These are phyloP conservation scores for Blastobotrys chiropterorum DNA, from an alignment of 805 yeast genomes.

Conservation along the genomic window DNA sequence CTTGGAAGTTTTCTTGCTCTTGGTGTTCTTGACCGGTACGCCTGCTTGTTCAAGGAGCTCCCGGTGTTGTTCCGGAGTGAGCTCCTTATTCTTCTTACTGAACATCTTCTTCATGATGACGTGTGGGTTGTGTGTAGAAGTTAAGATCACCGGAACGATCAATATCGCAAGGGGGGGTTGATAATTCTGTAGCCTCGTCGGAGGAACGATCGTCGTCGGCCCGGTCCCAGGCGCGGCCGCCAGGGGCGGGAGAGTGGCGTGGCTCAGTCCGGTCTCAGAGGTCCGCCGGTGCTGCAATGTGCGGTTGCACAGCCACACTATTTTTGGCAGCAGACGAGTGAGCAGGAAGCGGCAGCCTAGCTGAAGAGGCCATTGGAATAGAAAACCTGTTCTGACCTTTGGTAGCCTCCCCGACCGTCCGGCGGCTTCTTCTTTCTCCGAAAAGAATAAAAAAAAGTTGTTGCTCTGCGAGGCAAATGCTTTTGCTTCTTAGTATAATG, in stretches of 20 bases:
- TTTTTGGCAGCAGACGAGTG: no score
- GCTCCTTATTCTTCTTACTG: slow-evolving; percentile 43
- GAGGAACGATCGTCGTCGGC: background rate
- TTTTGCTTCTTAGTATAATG: no score
- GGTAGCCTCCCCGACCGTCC: no score
- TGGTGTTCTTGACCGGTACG: slow-evolving; percentile 35
- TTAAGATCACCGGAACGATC: background rate
- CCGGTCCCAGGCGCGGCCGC: no score
- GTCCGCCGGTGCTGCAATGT: background rate
- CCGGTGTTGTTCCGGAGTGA: slow-evolving; percentile 42
- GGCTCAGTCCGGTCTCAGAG: background rate
- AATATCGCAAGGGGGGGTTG: background rate
- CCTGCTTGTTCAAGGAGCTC: slow-evolving; percentile 38
- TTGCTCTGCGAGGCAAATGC: no score
- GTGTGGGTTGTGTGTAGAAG: background rate
- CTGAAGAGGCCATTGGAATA: no score
- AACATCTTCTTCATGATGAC: slow-evolving; percentile 41
- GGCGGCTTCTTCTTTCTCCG: no score
- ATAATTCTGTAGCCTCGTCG: background rate
- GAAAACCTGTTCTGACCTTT: no score
- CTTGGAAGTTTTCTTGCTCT: slow-evolving; percentile 37
- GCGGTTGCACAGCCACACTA: background rate
- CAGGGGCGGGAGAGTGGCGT: background rate
- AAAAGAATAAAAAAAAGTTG: no score
- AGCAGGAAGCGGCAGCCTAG: no score